Evolutionary conservation across 352 stramenopile genomes (phyloP).

Genomic region (Phytophthora pini): DNA sequence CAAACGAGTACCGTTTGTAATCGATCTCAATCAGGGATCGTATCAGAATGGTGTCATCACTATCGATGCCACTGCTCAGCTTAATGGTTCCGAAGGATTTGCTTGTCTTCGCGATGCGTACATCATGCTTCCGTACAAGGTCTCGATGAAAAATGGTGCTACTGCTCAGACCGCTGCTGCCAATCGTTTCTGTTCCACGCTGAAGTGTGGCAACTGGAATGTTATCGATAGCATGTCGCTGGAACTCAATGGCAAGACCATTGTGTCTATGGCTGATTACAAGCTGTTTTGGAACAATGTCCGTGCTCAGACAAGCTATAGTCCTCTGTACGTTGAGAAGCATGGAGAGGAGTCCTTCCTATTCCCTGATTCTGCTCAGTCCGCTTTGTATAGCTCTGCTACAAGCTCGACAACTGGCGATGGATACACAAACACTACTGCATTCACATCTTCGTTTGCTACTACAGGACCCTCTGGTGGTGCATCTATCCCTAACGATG

Average conservation of each 20-base stretch:
- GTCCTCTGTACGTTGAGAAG: constrained; percentile 18
- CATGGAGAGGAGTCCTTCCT: constrained; percentile 12
- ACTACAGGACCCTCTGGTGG: background rate
- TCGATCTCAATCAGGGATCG: constrained; percentile 15
- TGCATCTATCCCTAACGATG: constrained; percentile 1
- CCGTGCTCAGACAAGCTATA: background rate
- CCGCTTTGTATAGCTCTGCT: background rate
- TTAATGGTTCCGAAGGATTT: constrained; percentile 13
- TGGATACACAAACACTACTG: constrained; percentile 14
- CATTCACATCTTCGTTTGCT: background rate
- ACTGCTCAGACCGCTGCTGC: background rate
- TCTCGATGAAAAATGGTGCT: constrained; percentile 8
- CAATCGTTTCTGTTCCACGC: constrained; percentile 1
- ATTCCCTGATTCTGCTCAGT: constrained; percentile 12
- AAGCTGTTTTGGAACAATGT: background rate
- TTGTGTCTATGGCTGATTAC: background rate
- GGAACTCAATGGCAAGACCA: background rate
- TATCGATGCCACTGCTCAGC: constrained; percentile 13
- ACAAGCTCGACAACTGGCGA: background rate
- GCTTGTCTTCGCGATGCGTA: constrained; percentile 10
- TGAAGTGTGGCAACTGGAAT: constrained; percentile 20
- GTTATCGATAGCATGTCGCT: constrained; percentile 17
- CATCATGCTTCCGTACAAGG: constrained; percentile 13
- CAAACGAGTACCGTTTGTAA: constrained; percentile 4
- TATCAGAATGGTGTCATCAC: constrained; percentile 22